Evolutionary conservation across 2,329 filamentous ascomycete genomes (phyloP), one percentile per base, ranked within the genome.

Genomic region (Chaetomiaceae sp.): DNA sequence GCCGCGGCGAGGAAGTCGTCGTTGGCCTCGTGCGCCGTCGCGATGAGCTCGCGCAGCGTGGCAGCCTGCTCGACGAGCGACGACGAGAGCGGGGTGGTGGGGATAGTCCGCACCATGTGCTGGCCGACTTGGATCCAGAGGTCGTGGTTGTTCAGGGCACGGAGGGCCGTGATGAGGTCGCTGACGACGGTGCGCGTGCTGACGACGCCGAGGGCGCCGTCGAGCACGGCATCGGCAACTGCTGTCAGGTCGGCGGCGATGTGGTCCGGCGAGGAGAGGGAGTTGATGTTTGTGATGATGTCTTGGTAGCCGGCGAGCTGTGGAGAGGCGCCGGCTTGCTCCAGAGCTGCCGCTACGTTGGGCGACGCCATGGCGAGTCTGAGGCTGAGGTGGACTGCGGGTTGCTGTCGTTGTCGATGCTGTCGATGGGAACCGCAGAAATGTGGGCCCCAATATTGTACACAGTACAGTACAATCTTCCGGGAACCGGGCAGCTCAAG

Each of bases 61-160:
- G 86, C 87, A 61, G 87, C 83, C 68, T 95, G 89, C 67, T 97
- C 91, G 68, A 93, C 83, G 63, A 89, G 93, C 2, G 85, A 87
- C 27, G 65, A 86, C 70, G 69, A 85, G 35, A 65, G 53, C 23
- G 65, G 81, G 72, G 56, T 41, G 69, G 65, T 77, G 67, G 70
- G 63, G 45, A 96, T 78, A 38, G 82, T 73, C 44, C 76, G 71
- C 37, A 95, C 78, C n/a, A 88, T 79, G 65, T 86, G 82, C 62
- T 81, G 77, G 60, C 87, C 90, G 41, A 90, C 86, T 58, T 83
- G 79, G 61, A 95, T 86, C 70, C 85, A 86, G 55, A 85, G 73
- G 53, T 86, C 81, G 37, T 81, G 68, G 59, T 82, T 77, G 33
- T 76, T 68, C 50, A 90, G 73, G 17, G 71, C 69, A 54, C 78